Evolutionary conservation across 306 rosid genomes (phyloP).

Genomic region (Medicago truncatula): MtrunA17r5.0-ANR NC_053043.1:47624501-47625000

Average conservation of each 20-base stretch:
- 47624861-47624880: not conserved
- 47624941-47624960: not conserved
- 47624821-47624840: not conserved
- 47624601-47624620: slow-evolving; percentile 89
- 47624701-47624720: not conserved
- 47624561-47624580: slow-evolving; percentile 29
- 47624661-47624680: slow-evolving; percentile 84
- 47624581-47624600: slow-evolving; percentile 87
- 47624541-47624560: not conserved
- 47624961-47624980: not conserved
- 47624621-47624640: slow-evolving; percentile 90
- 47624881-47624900: not conserved
- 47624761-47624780: not conserved
- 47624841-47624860: not conserved
- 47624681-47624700: slow-evolving; percentile 1
- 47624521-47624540: too few relatives aligned
- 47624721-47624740: not conserved
- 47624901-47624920: not conserved
- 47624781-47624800: not conserved
- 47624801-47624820: not conserved
- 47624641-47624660: slow-evolving; percentile 88
- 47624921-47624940: not conserved
- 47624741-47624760: not conserved
- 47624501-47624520: too few relatives aligned
- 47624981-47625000: not conserved